Evolutionary conservation across 805 yeast species (phyloP).

Genomic region (Kuraishia molischiana): DNA sequence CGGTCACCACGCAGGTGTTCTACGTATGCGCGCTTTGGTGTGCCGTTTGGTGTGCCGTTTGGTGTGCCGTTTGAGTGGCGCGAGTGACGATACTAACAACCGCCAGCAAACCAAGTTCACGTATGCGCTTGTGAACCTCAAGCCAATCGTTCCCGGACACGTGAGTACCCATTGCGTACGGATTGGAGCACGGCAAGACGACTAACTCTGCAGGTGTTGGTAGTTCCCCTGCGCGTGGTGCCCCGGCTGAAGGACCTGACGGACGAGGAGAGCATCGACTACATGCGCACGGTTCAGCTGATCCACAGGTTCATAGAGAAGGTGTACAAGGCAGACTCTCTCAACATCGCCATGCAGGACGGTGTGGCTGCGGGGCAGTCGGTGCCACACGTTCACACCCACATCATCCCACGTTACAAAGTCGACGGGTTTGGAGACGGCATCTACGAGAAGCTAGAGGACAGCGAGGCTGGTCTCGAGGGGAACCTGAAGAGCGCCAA

Average conservation of each 20-base stretch:
- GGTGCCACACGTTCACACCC: conserved; percentile 94
- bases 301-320: conserved; percentile 59
- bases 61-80: too few relatives aligned
- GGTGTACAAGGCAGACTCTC: conserved; percentile 67
- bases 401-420: conserved; percentile 76
- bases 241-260: conserved; percentile 61
- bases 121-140: conserved; percentile 82
- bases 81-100: too few relatives aligned
- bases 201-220: conserved; percentile 29
- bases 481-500: conserved; percentile 22
- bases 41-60: too few relatives aligned
- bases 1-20: conserved; percentile 39
- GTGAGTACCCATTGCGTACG: conserved; percentile 16
- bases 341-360: conserved; percentile 91
- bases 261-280: conserved; percentile 65
- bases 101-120: conserved; percentile 53
- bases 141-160: conserved; percentile 93
- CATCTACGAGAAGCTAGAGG: conserved; percentile 58
- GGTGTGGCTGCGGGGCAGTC: conserved; percentile 95
- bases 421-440: conserved; percentile 57
- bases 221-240: conserved; percentile 73
- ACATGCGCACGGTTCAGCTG: conserved; percentile 64
- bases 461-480: conserved; percentile 37
- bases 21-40: conserved; percentile 4
- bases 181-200: too few relatives aligned